A percentile compares a stretch with the other conserved stretches of the same genome.
Conservation (phyloP, 2,329 filamentous ascomycete genomes). For the Helotiales sp. region DNA sequence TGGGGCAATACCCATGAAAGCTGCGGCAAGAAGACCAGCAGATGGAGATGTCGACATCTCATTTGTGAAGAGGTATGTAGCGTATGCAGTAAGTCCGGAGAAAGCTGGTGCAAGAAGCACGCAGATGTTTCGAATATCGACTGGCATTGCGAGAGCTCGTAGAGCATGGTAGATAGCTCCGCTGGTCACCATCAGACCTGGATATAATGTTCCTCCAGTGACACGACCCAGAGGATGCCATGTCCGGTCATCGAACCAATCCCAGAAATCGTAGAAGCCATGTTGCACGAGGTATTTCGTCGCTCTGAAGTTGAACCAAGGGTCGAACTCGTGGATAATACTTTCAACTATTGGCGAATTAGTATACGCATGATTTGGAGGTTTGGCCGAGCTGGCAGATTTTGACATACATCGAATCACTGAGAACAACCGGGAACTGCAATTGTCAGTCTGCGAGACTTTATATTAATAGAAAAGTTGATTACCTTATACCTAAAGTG, state of each 20-base stretch:
- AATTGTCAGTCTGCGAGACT: constrained; percentile 55
- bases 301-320: constrained; percentile 99
- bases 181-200: constrained; percentile 98
- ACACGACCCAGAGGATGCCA: constrained; percentile 99
- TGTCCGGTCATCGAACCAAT: constrained; percentile 99
- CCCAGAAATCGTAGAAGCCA: constrained; percentile 99
- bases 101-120: constrained; percentile 93
- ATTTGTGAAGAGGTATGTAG: constrained; percentile 91
- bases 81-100: constrained; percentile 90
- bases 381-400: too few species aligned
- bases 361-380: constrained; percentile 26
- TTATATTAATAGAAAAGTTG: too few species aligned
- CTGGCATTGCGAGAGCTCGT: constrained; percentile 81
- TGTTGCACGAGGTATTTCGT: constrained; percentile 96
- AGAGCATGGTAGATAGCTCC: constrained; percentile 95
- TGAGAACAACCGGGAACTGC: constrained; percentile 94
- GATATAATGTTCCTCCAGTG: constrained; percentile 97
- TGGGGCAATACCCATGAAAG: constrained; percentile 96
- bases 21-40: constrained; percentile 88
- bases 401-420: too few species aligned
- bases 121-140: constrained; percentile 99
- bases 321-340: constrained; percentile 99
- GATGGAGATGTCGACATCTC: constrained; percentile 97
- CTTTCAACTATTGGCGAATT: constrained; percentile 71
- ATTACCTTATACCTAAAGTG: too few species aligned